phyloP scores from a whole-genome alignment of 2,329 filamentous ascomycete species.

The Alternaria brassicae region DNA sequence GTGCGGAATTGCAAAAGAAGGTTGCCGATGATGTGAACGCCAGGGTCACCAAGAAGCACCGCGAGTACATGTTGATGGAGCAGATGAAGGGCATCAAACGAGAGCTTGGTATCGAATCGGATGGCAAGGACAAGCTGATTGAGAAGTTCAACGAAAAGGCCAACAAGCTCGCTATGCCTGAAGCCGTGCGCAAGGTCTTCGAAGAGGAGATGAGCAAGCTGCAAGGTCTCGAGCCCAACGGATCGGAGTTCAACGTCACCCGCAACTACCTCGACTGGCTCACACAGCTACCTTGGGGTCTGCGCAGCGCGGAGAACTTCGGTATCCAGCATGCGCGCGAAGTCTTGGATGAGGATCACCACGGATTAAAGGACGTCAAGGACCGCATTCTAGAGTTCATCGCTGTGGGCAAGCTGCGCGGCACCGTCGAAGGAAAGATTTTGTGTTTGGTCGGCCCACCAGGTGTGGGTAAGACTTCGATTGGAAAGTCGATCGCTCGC shows the following conservation, averaged over 20 bases:
- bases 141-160: constrained; percentile 98
- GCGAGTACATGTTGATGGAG: constrained; percentile 99
- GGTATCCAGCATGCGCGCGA: constrained; percentile 88
- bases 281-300: constrained; percentile 97
- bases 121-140: constrained; percentile 97
- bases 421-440: constrained; percentile 98
- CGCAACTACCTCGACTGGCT: constrained; percentile 99
- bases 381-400: constrained; percentile 98
- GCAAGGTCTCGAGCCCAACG: constrained; percentile 90
- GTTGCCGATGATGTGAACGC: constrained; percentile 97
- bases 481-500: constrained; percentile 95
- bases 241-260: constrained; percentile 98
- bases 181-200: constrained; percentile 95
- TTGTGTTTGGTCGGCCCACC: constrained; percentile 96
- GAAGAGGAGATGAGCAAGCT: constrained; percentile 98
- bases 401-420: constrained; percentile 93
- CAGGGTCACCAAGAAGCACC: constrained; percentile 95
- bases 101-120: constrained; percentile 94
- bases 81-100: constrained; percentile 99
- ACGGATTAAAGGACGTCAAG: constrained; percentile 97
- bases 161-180: constrained; percentile 92
- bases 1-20: constrained; percentile 94
- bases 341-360: constrained; percentile 94
- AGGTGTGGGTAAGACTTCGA: constrained; percentile 97
- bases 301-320: constrained; percentile 95